Conservation (phyloP, 1,284 basidiomycete genomes). For the Leccinum pachyderme region DNA sequence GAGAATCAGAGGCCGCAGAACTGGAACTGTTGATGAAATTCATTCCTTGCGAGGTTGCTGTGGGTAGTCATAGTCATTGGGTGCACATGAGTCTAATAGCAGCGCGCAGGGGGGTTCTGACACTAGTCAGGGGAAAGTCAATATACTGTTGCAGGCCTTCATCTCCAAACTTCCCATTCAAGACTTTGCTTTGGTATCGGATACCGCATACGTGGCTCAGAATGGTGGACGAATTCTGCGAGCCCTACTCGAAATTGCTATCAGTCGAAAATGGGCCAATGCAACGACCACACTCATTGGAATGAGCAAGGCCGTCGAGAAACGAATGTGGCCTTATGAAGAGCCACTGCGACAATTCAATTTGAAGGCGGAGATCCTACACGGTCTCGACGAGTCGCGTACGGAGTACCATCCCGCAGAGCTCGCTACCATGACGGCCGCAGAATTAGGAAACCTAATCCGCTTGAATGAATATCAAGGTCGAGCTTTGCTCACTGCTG, state of each 20-base stretch:
- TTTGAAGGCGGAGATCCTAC: conserved; percentile 78
- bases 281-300: conserved; percentile 81
- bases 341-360: conserved; percentile 86
- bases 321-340: conserved; percentile 94
- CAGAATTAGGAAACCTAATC: conserved; percentile 80
- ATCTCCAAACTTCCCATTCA: conserved; percentile 83
- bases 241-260: conserved; percentile 90
- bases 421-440: conserved; percentile 71
- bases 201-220: conserved; percentile 90
- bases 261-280: conserved; percentile 90
- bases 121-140: conserved; percentile 83
- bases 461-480: conserved; percentile 90
- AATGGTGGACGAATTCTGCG: conserved; percentile 95
- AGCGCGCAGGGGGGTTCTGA: conserved; percentile 67
- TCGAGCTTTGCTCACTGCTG: conserved; percentile 73
- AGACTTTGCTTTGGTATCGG: conserved; percentile 97
- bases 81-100: not conserved
- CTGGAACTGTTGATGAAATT: conserved; percentile 70
- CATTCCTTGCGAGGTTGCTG: conserved; percentile 79
- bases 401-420: conserved; percentile 83
- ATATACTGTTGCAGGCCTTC: conserved; percentile 90
- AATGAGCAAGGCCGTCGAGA: conserved; percentile 92
- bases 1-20: conserved; percentile 89
- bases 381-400: conserved; percentile 79
- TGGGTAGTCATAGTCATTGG: conserved; percentile 30